Conservation (phyloP, 2,329 filamentous ascomycete species). For the Didymella keratinophila region DNA sequence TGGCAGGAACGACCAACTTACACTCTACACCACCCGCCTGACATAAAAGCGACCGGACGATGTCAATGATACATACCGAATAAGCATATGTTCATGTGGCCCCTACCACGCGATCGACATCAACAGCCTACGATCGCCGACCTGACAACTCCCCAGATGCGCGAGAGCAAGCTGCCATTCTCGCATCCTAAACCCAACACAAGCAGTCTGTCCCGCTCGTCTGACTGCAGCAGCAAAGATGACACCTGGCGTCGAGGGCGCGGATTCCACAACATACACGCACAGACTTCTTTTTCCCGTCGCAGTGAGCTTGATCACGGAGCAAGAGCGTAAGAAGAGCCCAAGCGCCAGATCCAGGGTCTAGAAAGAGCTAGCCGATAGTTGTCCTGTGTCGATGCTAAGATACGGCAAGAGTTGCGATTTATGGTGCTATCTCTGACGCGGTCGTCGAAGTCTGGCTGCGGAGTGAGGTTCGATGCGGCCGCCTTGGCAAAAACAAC, state of each 20-base stretch:
- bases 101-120: constrained; percentile 8
- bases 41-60: constrained; percentile 8
- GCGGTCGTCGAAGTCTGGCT: constrained; percentile 19
- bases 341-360: constrained; percentile 4
- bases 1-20: constrained; percentile 12
- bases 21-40: constrained; percentile 6
- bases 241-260: constrained; percentile 10
- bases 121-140: neutral
- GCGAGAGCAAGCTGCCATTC: neutral
- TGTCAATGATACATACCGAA: constrained; percentile 8
- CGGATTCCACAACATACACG: constrained; percentile 9
- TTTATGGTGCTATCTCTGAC: constrained; percentile 19
- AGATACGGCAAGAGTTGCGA: constrained; percentile 19
- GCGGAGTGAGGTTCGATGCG: constrained; percentile 19
- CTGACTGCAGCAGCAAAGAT: constrained; percentile 4
- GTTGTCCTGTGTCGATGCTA: constrained; percentile 8
- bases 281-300: constrained; percentile 18
- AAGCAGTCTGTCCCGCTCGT: neutral
- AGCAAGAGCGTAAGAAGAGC: constrained; percentile 1
- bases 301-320: constrained; percentile 5
- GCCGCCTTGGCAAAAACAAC: constrained; percentile 16
- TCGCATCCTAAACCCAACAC: neutral
- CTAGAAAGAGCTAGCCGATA: constrained; percentile 19
- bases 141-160: neutral
- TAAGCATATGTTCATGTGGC: constrained; percentile 1